phyloP scores from a whole-genome alignment of 1,284 basidiomycete genomes.

The Ceratobasidium sp. region DNA sequence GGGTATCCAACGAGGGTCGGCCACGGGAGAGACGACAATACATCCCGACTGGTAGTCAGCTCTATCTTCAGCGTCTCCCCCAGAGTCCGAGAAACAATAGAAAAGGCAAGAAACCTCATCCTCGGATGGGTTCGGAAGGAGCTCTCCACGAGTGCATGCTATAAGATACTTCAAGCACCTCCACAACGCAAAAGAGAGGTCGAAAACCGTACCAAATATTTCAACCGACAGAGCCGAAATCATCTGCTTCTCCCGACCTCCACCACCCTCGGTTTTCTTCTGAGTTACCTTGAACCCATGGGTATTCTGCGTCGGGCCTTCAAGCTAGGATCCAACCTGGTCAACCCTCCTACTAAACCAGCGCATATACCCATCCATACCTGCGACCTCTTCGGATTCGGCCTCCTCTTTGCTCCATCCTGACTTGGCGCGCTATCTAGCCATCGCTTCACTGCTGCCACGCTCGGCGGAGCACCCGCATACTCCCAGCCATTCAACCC shows the following conservation, averaged over 20 bases:
- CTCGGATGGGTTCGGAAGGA: conserved; percentile 72
- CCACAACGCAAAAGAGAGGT: background rate
- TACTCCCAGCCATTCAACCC: conserved; percentile 78
- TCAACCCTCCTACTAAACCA: background rate
- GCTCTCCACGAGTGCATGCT: conserved; percentile 70
- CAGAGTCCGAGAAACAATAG: conserved; percentile 69
- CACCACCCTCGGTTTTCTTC: conserved; percentile 54
- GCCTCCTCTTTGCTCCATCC: conserved; percentile 4
- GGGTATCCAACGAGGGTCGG: conserved; percentile 44
- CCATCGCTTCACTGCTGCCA: conserved; percentile 62
- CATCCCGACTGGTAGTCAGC: conserved; percentile 62
- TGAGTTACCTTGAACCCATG: conserved; percentile 67
- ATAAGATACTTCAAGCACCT: background rate
- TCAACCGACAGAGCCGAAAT: conserved; percentile 87
- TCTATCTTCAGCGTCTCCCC: conserved; percentile 54
- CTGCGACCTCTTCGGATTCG: conserved; percentile 31
- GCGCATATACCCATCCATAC: conserved; percentile 38
- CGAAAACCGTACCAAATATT: conserved; percentile 68
- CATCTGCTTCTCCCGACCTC: conserved; percentile 68
- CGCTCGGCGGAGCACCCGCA: conserved; percentile 66
- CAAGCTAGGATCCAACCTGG: conserved; percentile 61
- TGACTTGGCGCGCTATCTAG: conserved; percentile 49
- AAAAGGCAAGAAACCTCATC: conserved; percentile 78
- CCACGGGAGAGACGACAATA: conserved; percentile 60
- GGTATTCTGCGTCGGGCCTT: conserved; percentile 71